Conservation (phyloP, 1,139 yeast species). For the Lipomyces yarrowii region DNA sequence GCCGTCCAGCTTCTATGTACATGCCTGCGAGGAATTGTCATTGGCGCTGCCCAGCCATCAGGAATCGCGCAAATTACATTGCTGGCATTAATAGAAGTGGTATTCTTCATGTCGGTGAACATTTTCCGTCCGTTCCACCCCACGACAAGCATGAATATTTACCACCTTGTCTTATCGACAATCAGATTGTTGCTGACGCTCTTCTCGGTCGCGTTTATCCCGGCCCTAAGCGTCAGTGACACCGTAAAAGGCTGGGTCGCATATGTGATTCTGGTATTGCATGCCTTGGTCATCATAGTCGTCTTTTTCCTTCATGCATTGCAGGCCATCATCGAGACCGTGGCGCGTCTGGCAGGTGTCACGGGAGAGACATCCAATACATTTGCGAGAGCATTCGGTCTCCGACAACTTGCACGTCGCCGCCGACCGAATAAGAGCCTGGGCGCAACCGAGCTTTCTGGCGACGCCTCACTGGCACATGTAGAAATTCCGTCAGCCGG, state of each 20-base stretch:
- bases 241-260: slow-evolving; percentile 42
- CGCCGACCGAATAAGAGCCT: slow-evolving; percentile 20
- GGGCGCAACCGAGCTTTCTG: neutral
- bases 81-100: slow-evolving; percentile 40
- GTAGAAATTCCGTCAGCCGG: slow-evolving; percentile 8
- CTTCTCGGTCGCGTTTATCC: slow-evolving; percentile 40
- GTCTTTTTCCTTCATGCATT: slow-evolving; percentile 39
- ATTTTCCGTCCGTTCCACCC: slow-evolving; percentile 39
- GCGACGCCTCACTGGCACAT: neutral
- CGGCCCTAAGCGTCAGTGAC: slow-evolving; percentile 33
- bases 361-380: slow-evolving; percentile 32
- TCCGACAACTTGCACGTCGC: slow-evolving; percentile 36
- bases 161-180: slow-evolving; percentile 34
- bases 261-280: slow-evolving; percentile 41
- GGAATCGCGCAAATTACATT: slow-evolving; percentile 44
- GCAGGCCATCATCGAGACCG: slow-evolving; percentile 40
- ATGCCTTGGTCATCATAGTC: slow-evolving; percentile 39
- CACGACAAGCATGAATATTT: slow-evolving; percentile 41
- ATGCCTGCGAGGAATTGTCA: slow-evolving; percentile 40
- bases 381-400: slow-evolving; percentile 32
- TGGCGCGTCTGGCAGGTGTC: slow-evolving; percentile 37
- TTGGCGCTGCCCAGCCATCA: slow-evolving; percentile 44
- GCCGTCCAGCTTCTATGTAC: slow-evolving; percentile 29
- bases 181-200: slow-evolving; percentile 38
- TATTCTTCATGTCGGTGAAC: slow-evolving; percentile 35